Evolutionary conservation across 345 rosid species (phyloP).

Genomic region (Eucalyptus polyanthemos): DNA sequence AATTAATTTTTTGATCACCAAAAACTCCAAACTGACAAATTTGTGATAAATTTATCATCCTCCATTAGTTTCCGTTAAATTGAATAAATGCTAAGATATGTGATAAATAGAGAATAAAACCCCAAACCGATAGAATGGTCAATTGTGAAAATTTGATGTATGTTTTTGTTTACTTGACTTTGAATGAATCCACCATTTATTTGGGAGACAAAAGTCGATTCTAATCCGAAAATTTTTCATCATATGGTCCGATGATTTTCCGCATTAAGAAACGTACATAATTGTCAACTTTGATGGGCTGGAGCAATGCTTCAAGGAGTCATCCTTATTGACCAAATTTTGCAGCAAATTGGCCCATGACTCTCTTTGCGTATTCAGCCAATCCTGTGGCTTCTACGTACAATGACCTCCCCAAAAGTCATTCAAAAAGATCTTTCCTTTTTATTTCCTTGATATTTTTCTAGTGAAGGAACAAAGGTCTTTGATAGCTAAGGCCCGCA

Average conservation of each 20-base stretch:
- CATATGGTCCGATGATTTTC: background rate
- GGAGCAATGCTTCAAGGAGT: background rate
- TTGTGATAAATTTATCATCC: no score
- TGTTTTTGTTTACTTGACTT: background rate
- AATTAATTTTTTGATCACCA: no score
- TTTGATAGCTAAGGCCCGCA: no score
- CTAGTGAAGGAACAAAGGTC: no score
- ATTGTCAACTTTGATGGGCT: fast-evolving
- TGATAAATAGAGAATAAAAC: no score
- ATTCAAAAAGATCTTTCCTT: no score
- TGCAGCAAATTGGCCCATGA: background rate
- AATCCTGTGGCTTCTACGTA: background rate
- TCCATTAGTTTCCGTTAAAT: no score
- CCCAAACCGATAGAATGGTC: fast-evolving
- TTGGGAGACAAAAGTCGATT: background rate
- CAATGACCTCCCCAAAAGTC: background rate
- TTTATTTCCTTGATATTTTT: no score
- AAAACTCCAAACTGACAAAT: fast-evolving
- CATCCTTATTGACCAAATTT: background rate
- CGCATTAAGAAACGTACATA: fast-evolving
- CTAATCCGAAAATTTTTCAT: no score
- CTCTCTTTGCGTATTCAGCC: background rate
- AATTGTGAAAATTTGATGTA: background rate
- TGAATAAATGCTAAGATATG: fast-evolving
- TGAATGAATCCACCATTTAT: background rate